Base-by-base conservation (phyloP, 2,329 filamentous ascomycete genomes). In the Fusarium verrucosum region DNA sequence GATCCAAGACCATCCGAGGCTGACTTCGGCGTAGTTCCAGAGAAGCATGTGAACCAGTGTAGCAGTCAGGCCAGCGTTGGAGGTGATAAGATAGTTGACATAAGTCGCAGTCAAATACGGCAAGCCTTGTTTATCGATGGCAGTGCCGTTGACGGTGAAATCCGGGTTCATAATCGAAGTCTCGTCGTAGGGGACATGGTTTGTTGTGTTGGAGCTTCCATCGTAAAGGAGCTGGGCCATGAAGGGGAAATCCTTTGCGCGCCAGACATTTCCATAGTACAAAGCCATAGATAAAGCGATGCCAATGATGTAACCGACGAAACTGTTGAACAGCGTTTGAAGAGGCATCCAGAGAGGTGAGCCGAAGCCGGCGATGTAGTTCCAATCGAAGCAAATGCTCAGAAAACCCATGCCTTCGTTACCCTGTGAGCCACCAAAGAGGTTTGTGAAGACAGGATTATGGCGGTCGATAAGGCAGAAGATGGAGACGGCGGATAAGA, bases 321-420 rank as follows among this genome's bases (percentile, higher is more conserved):
- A 66, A 4, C 70, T 73, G 70, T 81, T 82, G 26, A 75, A 67
- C 7, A 78, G 63, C 1, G 76, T 80, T 20, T 76, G 66, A 1
- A 79, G 68, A 0, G 78, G 80, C 46, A 75, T 69, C 68, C 73
- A 80, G 9, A 82, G 68, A 0, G 77, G 76, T 7, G 68, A 70
- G 2, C 58, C 71, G 43, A 80, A 42, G 3, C 59, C 58, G 5
- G 60, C 51, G 20, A 66, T 66, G 16, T 50, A 66, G 17, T 66
- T 52, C 63, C 63, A 66, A 4, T 66, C 63, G 7, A 66, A 59
- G 25, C 62, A 50, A 4, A 66, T 9, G 5, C 33, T 51, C 19
- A 66, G 3, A 14, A 66, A 40, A 0, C 63, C 63, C 47, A 66
- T 50, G n/a, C 63, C 63, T 2, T 66, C 63, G n/a, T 66, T 66